Conservation (phyloP, 176 grass and related monocot species). For the Carex myosuroides region DNA sequence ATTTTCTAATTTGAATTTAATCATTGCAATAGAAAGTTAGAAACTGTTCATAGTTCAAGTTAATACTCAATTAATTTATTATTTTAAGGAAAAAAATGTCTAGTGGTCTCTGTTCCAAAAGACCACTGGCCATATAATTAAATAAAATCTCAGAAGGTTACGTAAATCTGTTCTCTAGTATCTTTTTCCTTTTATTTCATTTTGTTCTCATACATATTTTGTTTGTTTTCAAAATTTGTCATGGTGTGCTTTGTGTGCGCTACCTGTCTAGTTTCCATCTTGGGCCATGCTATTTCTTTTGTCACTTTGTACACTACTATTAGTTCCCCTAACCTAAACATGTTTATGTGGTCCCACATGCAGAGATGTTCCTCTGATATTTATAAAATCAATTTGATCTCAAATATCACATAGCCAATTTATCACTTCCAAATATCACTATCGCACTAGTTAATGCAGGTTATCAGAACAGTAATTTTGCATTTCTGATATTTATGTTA, state of each 20-base stretch:
- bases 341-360: background rate
- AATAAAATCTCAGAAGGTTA: no score
- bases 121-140: background rate
- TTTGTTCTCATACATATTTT: background rate
- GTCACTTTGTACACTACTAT: background rate
- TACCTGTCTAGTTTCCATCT: constrained; percentile 22
- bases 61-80: background rate
- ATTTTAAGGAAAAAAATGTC: background rate
- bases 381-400: background rate
- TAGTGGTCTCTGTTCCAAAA: background rate
- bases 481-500: background rate
- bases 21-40: background rate
- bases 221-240: constrained; percentile 13
- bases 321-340: background rate
- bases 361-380: background rate
- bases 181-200: background rate
- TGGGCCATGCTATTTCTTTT: constrained; percentile 17
- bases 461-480: background rate
- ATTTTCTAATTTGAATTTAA: background rate
- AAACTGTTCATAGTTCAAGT: background rate
- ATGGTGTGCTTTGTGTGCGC: constrained; percentile 22
- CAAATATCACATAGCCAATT: background rate
- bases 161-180: background rate
- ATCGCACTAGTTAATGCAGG: background rate
- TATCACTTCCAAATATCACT: background rate